Base-by-base conservation (phyloP, 345 rosid species). In the Citrus mangshanensis region DNA sequence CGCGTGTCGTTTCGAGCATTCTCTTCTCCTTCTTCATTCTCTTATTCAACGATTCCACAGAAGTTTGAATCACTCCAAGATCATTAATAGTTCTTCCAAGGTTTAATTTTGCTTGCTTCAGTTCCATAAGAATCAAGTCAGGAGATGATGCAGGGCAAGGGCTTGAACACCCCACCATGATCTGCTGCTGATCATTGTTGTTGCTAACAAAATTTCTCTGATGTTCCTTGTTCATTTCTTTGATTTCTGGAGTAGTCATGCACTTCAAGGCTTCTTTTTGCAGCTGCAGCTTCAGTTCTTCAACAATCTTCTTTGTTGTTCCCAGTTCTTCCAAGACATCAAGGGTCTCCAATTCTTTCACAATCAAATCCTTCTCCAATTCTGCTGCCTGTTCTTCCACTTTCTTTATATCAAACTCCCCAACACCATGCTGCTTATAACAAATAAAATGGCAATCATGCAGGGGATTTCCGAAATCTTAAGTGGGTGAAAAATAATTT, bases 241-340 rank as follows among this genome's bases (percentile, higher is more conserved):
- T 92, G 78, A 89, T 82, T 22, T 89, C 88, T 1, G 89, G 85
- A 40, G 81, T 70, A 49, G 85, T 24, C 92, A 87, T 76, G 81
- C 89, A 90, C 86, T 91, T 92, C 60, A 88, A n/a, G 0, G 97
- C 94, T 77, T 95, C 98, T 84, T 89, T 87, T 64, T 92, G 93
- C 25, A 93, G 92, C 84, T 93, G 96, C 68, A 90, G 85, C 89
- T 95, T 95, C 46, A 95, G 76, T 59, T 95, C 97, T 80, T 95
- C 97, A 1, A 95, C 99, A 22, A 92, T 89, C 78, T 89, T 88
- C 77, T 95, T 95, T 0, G 99, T 93, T 0, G 96, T 82, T 67
- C 95, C 98, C 2, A 95, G 91, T 78, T 91, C 99, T 87, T 95
- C 98, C 1, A 95, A 86, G 49, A 95, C 97, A 85, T 95, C 99